Percentiles rank a stretch among this genome's conserved stretches.
These are phyloP conservation scores for Selenicereus undatus DNA, from an alignment of 148 eudicot genomes.

Conservation along the genomic window DNA sequence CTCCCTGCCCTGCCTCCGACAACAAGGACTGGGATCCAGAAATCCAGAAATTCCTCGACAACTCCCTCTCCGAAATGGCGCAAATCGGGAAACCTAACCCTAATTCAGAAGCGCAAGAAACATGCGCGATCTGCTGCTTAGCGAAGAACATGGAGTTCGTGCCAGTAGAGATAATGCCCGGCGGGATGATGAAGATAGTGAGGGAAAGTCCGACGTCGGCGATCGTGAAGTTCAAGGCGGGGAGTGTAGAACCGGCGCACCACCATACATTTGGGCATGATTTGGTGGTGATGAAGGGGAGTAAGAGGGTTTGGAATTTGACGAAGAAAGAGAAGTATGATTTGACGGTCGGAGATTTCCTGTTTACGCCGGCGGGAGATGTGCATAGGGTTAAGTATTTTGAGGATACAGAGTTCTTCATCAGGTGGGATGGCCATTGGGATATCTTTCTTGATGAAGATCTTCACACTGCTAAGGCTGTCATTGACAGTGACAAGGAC, in stretches of 20 bases:
- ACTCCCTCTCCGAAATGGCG: conserved; percentile 53
- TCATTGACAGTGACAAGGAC: conserved; percentile 39
- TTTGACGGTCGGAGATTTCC: conserved; percentile 59
- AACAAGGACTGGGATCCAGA: conserved; percentile 59
- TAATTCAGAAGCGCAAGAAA: not conserved
- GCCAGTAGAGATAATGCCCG: conserved; percentile 70
- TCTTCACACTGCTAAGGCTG: conserved; percentile 63
- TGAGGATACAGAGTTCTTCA: conserved; percentile 90
- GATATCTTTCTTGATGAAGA: conserved; percentile 84
- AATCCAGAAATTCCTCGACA: conserved; percentile 49
- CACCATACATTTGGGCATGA: conserved; percentile 87
- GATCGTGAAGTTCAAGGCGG: conserved; percentile 61
- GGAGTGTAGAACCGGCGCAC: conserved; percentile 89
- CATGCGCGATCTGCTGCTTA: conserved; percentile 57
- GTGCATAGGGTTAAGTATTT: conserved; percentile 77
- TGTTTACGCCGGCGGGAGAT: conserved; percentile 87
- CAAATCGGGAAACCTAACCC: conserved; percentile 36
- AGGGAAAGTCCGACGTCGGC: conserved; percentile 87
- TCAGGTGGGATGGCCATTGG: conserved; percentile 96
- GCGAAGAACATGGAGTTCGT: conserved; percentile 49
- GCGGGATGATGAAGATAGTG: conserved; percentile 76
- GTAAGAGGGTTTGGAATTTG: conserved; percentile 86
- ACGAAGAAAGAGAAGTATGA: conserved; percentile 53
- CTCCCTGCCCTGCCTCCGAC: conserved; percentile 79
- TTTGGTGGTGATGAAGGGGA: conserved; percentile 72